Base-by-base conservation (phyloP, 768 basidiomycete genomes). In the Russula virescens region DNA sequence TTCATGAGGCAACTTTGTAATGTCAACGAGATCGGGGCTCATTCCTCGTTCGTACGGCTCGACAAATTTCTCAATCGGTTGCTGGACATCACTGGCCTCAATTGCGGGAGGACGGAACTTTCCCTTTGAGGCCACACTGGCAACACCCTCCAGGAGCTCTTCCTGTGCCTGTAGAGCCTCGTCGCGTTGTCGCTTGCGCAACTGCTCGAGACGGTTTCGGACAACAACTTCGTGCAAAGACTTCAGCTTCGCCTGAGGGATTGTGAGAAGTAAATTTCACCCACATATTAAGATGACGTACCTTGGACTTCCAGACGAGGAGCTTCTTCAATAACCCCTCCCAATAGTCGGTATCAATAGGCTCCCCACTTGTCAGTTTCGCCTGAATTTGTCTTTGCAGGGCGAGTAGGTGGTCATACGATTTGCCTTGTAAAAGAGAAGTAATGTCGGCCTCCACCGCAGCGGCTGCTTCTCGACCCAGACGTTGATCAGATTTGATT, bases 261-360 rank as follows among this genome's bases (percentile, higher is more conserved):
- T 50, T 61, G 58, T 62, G 54, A 66, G n/a, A 63, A 64, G 46
- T 34, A 18, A 46, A 43, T 18, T 34, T 26, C 21, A 28, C 45
- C 19, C 9, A 52, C n/a, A 18, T 50, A 60, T 50, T 1, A 31
- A 45, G 8, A 67, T 69, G 50, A 43, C 48, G 43, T 68, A 93
- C 94, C 79, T 98, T 98, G 23, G 97, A 90, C 76, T 98, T 98
- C 88, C 92, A 97, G 3, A 98, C 96, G 25, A 98, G 78, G 38
- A 99, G 74, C 73, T 91, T 97, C 74, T 94, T 91, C 60, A 98
- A 74, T 9, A 99, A 76, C 51, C 85, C 81, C 75, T 98, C 97
- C 97, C 97, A 99, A 71, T 98, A 99, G 73, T 99, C 97, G 13
- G 86, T 90, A 74, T 99, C 97, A 40, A 99, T 83, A 2, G 94